Base-by-base conservation (phyloP, 129 eudicot species). In the Arctium lappa region DNA sequence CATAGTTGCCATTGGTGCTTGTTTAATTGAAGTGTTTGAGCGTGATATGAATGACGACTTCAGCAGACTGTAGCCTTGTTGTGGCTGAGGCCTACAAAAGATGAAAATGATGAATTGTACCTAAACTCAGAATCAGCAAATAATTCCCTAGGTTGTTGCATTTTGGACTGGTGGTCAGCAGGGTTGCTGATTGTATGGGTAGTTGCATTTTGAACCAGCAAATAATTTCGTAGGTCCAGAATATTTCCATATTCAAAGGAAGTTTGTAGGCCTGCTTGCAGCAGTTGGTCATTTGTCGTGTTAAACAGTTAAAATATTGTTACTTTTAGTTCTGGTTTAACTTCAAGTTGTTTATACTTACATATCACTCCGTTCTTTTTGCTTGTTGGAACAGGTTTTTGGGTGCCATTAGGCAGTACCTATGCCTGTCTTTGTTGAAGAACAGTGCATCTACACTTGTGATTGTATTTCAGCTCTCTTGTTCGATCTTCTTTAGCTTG, bases 381-480 rank as follows among this genome's bases (percentile, higher is more conserved):
- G 34, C 10, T 60, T 81, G 53, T 38, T 81, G 69, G 38, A 81
- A 87, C 97, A 96, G 99, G 83, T 96, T 96, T 86, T 82, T 96
- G 86, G 99, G 97, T 86, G 99, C 99, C 56, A 96, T 96, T 82
- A 93, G 89, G 90, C 99, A 96, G 88, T 96, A 96, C 86, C 78
- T 96, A 87, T 96, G 99, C 80, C 82, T 93, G 81, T 96, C 99
- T 63, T 86, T 96, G 86, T 84, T 93, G 92, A 96, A 96, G 95
- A 96, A 96, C 91, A 96, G 98, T 88, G 98, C 99, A 73, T 96
- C 99, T 73, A 91, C 95, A 38, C 98, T 91, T 73, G 88, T 93
- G 98, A 90, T 96, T 84, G 92, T 96, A 71, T 96, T 93, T 88
- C 99, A 96, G 97, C 99, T 96, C 75, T 96, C 99, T 12, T 96